These are phyloP conservation scores for Amanita brunnescens DNA, from an alignment of 768 basidiomycete species.

Conservation along the genomic window DNA sequence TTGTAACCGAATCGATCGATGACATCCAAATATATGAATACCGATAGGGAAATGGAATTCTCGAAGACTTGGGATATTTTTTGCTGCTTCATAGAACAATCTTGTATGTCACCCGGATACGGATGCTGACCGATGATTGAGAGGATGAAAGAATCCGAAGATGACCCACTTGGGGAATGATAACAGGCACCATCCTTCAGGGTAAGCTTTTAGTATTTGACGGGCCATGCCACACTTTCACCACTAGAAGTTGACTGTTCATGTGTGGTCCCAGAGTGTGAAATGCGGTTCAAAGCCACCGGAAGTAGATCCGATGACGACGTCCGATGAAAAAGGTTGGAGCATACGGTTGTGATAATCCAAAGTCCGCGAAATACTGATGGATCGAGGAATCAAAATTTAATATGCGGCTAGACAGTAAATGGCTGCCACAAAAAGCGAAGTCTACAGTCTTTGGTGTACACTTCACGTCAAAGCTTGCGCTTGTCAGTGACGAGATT, in stretches of 20 bases:
- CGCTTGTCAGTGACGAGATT: neutral
- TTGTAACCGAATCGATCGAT: neutral
- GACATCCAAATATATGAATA: neutral
- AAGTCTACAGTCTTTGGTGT: neutral
- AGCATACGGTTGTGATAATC: neutral
- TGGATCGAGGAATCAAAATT: neutral
- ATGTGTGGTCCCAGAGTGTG: neutral
- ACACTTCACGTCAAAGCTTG: neutral
- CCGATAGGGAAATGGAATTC: neutral
- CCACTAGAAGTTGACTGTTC: neutral
- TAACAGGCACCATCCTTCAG: constrained; percentile 6
- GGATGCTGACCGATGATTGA: neutral
- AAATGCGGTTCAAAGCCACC: neutral
- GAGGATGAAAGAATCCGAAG: neutral
- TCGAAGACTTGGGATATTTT: neutral
- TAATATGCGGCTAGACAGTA: neutral
- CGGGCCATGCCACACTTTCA: neutral
- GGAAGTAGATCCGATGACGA: neutral
- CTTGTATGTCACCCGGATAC: neutral
- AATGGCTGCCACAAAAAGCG: neutral
- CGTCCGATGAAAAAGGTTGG: neutral
- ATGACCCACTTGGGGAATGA: neutral
- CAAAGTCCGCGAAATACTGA: neutral
- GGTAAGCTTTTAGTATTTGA: constrained; percentile 7
- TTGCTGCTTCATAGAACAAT: neutral